Evolutionary conservation across 768 basidiomycete species (phyloP), one percentile per base, ranked within the genome.

Genomic region (Collybia sp.): DNA sequence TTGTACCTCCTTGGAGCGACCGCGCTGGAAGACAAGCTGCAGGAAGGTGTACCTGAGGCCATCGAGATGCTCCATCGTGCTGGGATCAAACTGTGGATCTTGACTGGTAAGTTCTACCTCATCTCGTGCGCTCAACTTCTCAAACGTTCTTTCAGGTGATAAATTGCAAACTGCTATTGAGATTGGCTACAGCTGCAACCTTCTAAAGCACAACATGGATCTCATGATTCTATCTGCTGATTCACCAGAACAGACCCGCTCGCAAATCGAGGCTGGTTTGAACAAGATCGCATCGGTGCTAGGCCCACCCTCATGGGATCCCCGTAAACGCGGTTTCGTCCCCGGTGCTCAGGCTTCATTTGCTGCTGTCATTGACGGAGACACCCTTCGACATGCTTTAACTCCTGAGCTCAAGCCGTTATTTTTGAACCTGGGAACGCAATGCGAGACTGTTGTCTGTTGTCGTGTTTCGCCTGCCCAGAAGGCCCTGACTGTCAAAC

Each of bases 91-190:
- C 64, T 99, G 2, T 99, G 95, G 95, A 95, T 98, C 63, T 68
- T 97, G 41, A 98, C 95, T 31, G 93, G 89, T 87, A 46, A 31
- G 68, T 62, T 30, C 31, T 43, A 36, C 17, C 36, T 38, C 45
- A 35, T 43, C 6, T 33, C 40, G 42, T 40, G 34, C 10, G 18
- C 16, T 16, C 17, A 17, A 9, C 5, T 12, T 15, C 5, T 36
- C 36, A 30, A 50, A 43, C 15, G 40, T 36, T 38, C 31, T 43
- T 48, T 3, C 42, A 87, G 90, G 94, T 19, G 95, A 99, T 68
- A 99, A 99, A 65, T 74, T 97, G 1, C 94, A 98, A 64, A 99
- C 95, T 1, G 95, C 95, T 12, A 97, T 99, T 59, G 95, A 97
- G 62, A 98, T 99, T 51, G 95, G 89, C 10, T 98, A 89, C 75